These are phyloP conservation scores for Cutaneotrichosporon daszewskae DNA, from an alignment of 1,284 basidiomycete species.

Conservation along the genomic window DNA sequence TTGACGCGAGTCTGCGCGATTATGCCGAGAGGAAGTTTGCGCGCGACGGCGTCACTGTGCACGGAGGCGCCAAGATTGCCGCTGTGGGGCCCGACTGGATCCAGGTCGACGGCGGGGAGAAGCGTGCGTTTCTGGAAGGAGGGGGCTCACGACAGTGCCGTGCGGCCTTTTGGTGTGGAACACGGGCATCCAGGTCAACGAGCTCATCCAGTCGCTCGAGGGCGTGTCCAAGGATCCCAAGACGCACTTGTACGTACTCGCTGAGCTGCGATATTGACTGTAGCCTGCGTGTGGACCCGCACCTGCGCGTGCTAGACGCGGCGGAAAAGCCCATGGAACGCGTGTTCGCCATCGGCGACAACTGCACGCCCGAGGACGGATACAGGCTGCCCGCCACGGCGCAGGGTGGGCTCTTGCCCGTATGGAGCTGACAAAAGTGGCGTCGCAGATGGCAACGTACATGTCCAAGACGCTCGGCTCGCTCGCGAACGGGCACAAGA, in stretches of 20 bases:
- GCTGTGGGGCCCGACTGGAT: conserved; percentile 59
- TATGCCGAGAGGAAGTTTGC: conserved; percentile 69
- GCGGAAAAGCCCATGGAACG: conserved; percentile 61
- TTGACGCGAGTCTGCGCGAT: conserved; percentile 58
- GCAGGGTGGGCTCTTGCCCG: too few species aligned
- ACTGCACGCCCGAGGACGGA: conserved; percentile 58
- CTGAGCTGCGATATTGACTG: not conserved
- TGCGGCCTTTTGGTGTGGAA: conserved; percentile 82
- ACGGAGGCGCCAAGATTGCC: conserved; percentile 72
- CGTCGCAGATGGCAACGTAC: conserved; percentile 72
- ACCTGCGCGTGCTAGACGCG: conserved; percentile 57
- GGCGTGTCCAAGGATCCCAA: conserved; percentile 61
- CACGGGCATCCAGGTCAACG: conserved; percentile 74
- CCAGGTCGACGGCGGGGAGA: conserved; percentile 34
- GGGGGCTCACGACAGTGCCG: conserved; percentile 55
- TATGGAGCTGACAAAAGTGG: too few species aligned
- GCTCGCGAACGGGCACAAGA: conserved; percentile 51
- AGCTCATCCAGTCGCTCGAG: conserved; percentile 60
- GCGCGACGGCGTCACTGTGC: conserved; percentile 69
- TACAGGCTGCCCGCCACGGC: conserved; percentile 71
- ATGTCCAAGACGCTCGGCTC: conserved; percentile 63
- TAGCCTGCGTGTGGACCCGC: conserved; percentile 59
- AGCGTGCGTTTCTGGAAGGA: conserved; percentile 33
- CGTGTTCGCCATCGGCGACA: conserved; percentile 79
- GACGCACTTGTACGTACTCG: conserved; percentile 54